Conservation (phyloP, 2,329 filamentous ascomycete species). For the Microcyclospora pomicola region DNA sequence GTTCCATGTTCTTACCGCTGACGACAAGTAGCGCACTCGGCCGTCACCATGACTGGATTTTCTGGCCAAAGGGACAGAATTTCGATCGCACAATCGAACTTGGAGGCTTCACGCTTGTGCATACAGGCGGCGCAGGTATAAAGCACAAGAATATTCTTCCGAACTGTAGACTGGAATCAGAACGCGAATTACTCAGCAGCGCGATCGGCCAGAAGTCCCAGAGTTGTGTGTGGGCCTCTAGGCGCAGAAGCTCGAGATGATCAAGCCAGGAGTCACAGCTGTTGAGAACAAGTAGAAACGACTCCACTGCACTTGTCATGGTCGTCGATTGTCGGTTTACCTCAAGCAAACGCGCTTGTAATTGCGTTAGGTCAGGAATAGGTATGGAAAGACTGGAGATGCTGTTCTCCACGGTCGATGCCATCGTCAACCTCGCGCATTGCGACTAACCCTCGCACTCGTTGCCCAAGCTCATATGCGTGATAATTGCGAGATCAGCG, state of each 20-base stretch:
- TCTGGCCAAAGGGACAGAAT: slow-evolving; percentile 20
- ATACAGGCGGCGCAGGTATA: slow-evolving; percentile 17
- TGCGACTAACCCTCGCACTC: neutral
- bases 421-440: neutral
- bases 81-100: slow-evolving; percentile 24
- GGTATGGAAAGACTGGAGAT: neutral
- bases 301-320: too few species aligned
- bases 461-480: too few species aligned
- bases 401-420: neutral
- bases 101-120: slow-evolving; percentile 26
- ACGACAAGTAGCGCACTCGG: neutral
- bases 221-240: slow-evolving; percentile 25
- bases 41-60: neutral
- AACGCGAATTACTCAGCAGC: slow-evolving; percentile 20
- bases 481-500: too few species aligned
- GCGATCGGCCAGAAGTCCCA: slow-evolving; percentile 21
- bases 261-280: slow-evolving; percentile 11
- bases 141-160: slow-evolving; percentile 29
- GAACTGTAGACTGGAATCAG: slow-evolving; percentile 19
- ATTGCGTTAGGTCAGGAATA: too few species aligned
- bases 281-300: too few species aligned
- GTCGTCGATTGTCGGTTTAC: neutral
- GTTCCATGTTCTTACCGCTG: neutral
- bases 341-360: neutral
- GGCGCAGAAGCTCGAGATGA: slow-evolving; percentile 21